Evolutionary conservation across 1,284 basidiomycete species (phyloP).

Genomic region (Malassezia globosa): DNA sequence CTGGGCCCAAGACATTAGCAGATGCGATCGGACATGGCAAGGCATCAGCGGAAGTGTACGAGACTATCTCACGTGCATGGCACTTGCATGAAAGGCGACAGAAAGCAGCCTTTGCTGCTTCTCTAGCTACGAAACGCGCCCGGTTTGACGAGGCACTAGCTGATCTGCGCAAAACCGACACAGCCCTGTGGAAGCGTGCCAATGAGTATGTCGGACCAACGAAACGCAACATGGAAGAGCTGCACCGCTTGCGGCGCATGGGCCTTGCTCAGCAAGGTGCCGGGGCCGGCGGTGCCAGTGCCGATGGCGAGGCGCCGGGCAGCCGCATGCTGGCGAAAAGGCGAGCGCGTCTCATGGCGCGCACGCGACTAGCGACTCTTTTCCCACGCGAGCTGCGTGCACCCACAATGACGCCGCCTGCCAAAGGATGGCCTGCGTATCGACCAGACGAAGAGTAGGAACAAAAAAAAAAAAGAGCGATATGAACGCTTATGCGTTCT

Average conservation of each 20-base stretch:
- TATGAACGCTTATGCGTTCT: too few relatives aligned
- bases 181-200: conserved; percentile 27
- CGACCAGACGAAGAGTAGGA: conserved; percentile 12
- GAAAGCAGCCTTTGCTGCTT: conserved; percentile 50
- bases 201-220: conserved; percentile 33
- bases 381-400: conserved; percentile 43
- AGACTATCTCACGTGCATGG: conserved; percentile 88
- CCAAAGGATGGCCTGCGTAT: conserved; percentile 27
- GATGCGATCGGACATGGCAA: conserved; percentile 22
- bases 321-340: conserved; percentile 27
- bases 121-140: conserved; percentile 27
- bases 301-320: conserved; percentile 20
- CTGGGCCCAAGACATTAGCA: conserved; percentile 17
- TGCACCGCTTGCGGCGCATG: conserved; percentile 25
- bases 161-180: conserved; percentile 22
- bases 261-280: conserved; percentile 22
- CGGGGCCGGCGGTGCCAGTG: conserved; percentile 7
- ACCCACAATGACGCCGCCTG: conserved; percentile 34
- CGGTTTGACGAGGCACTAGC: conserved; percentile 31
- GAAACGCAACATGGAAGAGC: conserved; percentile 35
- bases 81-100: conserved; percentile 64
- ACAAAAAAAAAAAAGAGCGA: too few relatives aligned
- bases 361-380: conserved; percentile 31
- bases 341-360: conserved; percentile 24
- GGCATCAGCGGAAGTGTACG: conserved; percentile 61